Percentiles rank a stretch among this genome's conserved stretches.
phyloP scores from a whole-genome alignment of 345 rosid genomes.

The Dipteronia dyeriana region DNA sequence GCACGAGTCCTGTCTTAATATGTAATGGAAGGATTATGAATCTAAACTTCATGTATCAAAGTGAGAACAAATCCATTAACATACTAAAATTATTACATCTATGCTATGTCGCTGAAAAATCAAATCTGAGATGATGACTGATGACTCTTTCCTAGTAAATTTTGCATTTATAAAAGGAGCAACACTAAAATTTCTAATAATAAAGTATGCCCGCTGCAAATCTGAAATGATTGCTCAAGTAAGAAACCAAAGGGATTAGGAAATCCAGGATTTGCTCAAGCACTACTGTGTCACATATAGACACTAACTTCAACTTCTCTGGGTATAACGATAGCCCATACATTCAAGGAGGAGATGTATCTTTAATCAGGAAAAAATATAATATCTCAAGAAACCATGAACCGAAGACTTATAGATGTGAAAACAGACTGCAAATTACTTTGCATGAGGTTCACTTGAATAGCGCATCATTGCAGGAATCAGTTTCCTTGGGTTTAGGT shows the following conservation, averaged over 20 bases:
- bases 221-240: conserved; percentile 9
- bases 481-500: conserved; percentile 87
- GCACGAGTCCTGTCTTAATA: too few species aligned
- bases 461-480: conserved; percentile 99
- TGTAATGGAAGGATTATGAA: too few species aligned
- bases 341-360: neutral
- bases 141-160: conserved; percentile 4
- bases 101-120: neutral
- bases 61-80: too few species aligned
- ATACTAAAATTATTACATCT: neutral
- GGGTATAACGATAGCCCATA: neutral
- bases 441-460: conserved; percentile 99
- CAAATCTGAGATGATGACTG: neutral
- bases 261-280: conserved; percentile 5
- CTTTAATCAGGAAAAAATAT: neutral
- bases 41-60: too few species aligned
- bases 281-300: neutral
- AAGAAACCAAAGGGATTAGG: conserved; percentile 5
- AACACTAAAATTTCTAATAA: neutral
- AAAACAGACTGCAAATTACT: conserved; percentile 46
- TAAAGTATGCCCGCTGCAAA: neutral
- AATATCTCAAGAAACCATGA: neutral
- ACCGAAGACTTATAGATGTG: neutral
- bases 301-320: neutral
- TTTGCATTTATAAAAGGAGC: neutral